phyloP scores from a whole-genome alignment of 805 yeast species.

The Yarrowia sp. region DNA sequence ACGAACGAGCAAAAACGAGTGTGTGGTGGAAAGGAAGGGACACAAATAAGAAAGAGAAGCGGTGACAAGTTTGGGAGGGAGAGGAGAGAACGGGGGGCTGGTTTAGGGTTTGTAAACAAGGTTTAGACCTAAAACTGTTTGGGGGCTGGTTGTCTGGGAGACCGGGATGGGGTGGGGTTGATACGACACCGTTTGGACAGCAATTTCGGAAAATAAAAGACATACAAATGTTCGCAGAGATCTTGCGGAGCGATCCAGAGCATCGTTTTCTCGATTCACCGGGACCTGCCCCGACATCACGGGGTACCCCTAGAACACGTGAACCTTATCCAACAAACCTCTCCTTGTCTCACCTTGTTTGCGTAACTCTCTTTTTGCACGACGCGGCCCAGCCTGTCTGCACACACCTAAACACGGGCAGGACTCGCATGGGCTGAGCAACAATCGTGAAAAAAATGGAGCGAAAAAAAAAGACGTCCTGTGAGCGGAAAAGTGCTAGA shows the following conservation, averaged over 20 bases:
- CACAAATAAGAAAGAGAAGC: constrained; percentile 34
- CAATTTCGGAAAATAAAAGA: no score
- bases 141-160: constrained; percentile 26
- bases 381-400: constrained; percentile 32
- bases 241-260: no score
- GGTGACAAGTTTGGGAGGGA: constrained; percentile 22
- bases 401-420: constrained; percentile 32
- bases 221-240: no score
- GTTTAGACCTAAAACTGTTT: no score
- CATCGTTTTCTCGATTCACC: no score
- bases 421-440: constrained; percentile 38
- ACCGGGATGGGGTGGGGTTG: background rate
- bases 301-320: constrained; percentile 33
- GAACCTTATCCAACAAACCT: constrained; percentile 4
- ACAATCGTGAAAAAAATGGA: background rate
- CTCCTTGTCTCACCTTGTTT: constrained; percentile 33
- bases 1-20: constrained; percentile 13
- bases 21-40: constrained; percentile 33
- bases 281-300: no score
- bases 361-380: constrained; percentile 24
- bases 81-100: constrained; percentile 25
- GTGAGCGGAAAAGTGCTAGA: no score
- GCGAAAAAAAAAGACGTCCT: no score
- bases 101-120: constrained; percentile 1
- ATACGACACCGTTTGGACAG: no score